Evolutionary conservation across 2,329 filamentous ascomycete genomes (phyloP).

Genomic region (Aulographum hederae): DNA sequence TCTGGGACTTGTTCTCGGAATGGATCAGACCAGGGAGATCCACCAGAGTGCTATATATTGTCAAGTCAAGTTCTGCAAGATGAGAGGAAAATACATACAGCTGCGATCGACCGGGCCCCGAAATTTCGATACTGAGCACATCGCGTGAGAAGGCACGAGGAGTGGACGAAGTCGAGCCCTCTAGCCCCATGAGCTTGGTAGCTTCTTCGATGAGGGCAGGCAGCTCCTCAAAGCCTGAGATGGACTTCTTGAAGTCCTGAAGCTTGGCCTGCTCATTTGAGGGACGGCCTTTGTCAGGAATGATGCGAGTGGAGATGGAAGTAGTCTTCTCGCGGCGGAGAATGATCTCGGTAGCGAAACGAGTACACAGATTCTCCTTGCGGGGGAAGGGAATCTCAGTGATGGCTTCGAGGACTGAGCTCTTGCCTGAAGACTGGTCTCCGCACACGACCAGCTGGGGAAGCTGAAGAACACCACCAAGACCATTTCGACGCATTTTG

Average conservation of each 20-base stretch:
- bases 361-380: slow-evolving; percentile 7
- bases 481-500: not conserved
- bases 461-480: not conserved
- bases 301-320: slow-evolving; percentile 26
- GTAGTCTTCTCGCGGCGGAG: slow-evolving; percentile 14
- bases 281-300: slow-evolving; percentile 11
- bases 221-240: slow-evolving; percentile 1
- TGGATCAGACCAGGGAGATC: slow-evolving; percentile 22
- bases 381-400: slow-evolving; percentile 8
- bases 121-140: slow-evolving; percentile 12
- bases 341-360: slow-evolving; percentile 8
- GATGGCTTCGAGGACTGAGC: slow-evolving; percentile 8
- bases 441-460: slow-evolving; percentile 10
- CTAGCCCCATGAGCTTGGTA: slow-evolving; percentile 1
- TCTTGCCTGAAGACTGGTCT: slow-evolving; percentile 10
- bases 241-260: not conserved
- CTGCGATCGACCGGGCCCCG: slow-evolving; percentile 10
- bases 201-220: slow-evolving; percentile 1
- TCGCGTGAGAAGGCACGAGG: slow-evolving; percentile 10
- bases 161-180: slow-evolving; percentile 1
- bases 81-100: slow-evolving; percentile 5
- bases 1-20: slow-evolving; percentile 13
- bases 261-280: slow-evolving; percentile 6
- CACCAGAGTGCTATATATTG: slow-evolving; percentile 9
- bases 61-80: not conserved